These are phyloP conservation scores for Nicotiana noctiflora DNA, from an alignment of 257 asterid species.

Conservation along the genomic window DNA sequence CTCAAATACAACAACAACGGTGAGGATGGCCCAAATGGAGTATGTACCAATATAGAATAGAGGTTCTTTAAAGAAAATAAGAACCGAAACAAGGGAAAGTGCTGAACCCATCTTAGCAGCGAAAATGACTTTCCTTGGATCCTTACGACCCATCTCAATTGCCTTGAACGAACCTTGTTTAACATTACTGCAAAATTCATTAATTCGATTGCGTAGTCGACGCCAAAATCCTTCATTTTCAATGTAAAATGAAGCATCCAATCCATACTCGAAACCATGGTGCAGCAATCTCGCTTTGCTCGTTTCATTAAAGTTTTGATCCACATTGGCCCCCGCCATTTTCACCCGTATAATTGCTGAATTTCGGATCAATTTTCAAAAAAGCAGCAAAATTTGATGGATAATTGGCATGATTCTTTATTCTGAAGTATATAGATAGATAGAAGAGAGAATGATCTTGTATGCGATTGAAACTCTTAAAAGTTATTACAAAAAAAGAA, in stretches of 20 bases:
- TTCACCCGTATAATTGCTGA: neutral
- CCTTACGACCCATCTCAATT: constrained; percentile 49
- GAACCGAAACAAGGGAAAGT: constrained; percentile 49
- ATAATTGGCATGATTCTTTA: neutral
- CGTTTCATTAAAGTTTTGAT: constrained; percentile 8
- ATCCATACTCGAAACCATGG: constrained; percentile 8
- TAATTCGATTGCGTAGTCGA: constrained; percentile 14
- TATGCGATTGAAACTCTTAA: neutral
- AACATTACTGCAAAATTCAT: constrained; percentile 18
- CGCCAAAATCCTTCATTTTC: constrained; percentile 1
- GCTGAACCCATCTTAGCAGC: constrained; percentile 57
- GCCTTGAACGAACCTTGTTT: constrained; percentile 25
- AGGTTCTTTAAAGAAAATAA: constrained; percentile 59
- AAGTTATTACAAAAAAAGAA: neutral
- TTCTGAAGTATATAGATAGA: neutral
- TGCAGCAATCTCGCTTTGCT: constrained; percentile 17
- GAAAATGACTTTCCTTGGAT: constrained; percentile 59
- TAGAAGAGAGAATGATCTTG: neutral
- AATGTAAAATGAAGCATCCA: neutral
- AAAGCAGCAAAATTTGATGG: neutral
- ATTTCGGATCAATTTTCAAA: neutral
- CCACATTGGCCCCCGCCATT: constrained; percentile 6
- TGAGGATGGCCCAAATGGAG: constrained; percentile 74
- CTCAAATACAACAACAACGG: constrained; percentile 23
- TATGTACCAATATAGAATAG: constrained; percentile 35